These are phyloP conservation scores for Pseudozyma tsukubaensis DNA, from an alignment of 1,284 basidiomycete species.

Conservation along the genomic window DNA sequence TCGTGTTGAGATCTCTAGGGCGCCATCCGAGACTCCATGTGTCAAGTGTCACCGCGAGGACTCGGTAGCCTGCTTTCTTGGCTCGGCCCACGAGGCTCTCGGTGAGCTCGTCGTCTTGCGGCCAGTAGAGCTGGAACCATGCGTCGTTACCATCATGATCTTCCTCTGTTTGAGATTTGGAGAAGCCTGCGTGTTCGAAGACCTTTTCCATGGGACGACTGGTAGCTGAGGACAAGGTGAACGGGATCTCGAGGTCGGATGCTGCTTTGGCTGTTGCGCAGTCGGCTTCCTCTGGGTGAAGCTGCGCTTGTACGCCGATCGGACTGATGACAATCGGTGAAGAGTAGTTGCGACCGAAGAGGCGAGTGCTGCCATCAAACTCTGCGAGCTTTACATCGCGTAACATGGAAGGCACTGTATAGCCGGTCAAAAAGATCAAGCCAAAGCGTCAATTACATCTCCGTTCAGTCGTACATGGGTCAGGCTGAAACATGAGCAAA, in stretches of 20 bases:
- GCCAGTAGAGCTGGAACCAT: slow-evolving; percentile 71
- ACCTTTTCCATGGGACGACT: slow-evolving; percentile 54
- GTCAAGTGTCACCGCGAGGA: slow-evolving; percentile 73
- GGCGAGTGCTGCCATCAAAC: slow-evolving; percentile 33
- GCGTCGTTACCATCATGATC: slow-evolving; percentile 43
- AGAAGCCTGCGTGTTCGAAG: slow-evolving; percentile 31
- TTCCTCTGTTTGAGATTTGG: slow-evolving; percentile 1
- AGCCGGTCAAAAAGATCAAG: background rate
- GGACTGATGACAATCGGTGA: slow-evolving; percentile 59
- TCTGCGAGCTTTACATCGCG: slow-evolving; percentile 38
- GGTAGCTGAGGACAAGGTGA: slow-evolving; percentile 55
- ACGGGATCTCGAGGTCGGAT: slow-evolving; percentile 49
- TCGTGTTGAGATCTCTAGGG: slow-evolving; percentile 56
- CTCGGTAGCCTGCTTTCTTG: slow-evolving; percentile 76
- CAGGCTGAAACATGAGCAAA: background rate
- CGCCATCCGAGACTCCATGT: slow-evolving; percentile 60
- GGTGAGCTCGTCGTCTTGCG: slow-evolving; percentile 75
- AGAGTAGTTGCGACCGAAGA: slow-evolving; percentile 53
- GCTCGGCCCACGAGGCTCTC: slow-evolving; percentile 76
- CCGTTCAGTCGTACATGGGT: too few relatives aligned
- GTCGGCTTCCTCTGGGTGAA: slow-evolving; percentile 46
- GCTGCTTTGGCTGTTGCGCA: slow-evolving; percentile 50
- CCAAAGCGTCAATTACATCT: too few relatives aligned
- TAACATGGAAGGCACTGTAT: slow-evolving; percentile 49
- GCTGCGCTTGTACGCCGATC: slow-evolving; percentile 59